Conservation (phyloP, 257 asterid species). For the Lycium barbarum region DNA sequence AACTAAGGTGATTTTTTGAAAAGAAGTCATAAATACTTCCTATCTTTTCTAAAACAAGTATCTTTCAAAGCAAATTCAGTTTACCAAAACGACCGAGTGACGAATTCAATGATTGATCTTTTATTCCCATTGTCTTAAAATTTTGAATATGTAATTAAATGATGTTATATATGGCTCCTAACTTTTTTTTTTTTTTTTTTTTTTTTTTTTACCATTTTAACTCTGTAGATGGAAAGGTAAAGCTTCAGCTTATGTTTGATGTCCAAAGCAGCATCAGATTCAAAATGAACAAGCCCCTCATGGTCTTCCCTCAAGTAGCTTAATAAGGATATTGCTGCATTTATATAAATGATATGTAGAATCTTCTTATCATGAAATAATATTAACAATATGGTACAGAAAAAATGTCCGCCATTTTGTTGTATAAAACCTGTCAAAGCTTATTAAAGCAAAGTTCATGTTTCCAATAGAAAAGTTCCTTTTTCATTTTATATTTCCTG, state of each 20-base stretch:
- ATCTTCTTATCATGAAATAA: constrained; percentile 21
- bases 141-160: accelerated
- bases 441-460: constrained; percentile 11
- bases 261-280: constrained; percentile 15
- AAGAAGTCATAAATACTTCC: neutral
- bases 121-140: neutral
- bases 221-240: constrained; percentile 5
- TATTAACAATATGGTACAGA: neutral
- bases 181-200: too few relatives aligned
- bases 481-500: constrained; percentile 4
- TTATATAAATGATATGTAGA: too few relatives aligned
- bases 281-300: constrained; percentile 6
- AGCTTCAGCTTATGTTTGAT: neutral
- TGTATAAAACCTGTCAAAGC: neutral
- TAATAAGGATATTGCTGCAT: neutral
- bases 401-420: neutral
- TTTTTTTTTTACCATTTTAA: neutral
- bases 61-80: neutral
- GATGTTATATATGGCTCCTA: too few relatives aligned
- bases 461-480: too few relatives aligned
- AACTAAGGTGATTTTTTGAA: too few relatives aligned
- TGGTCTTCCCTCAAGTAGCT: too few relatives aligned
- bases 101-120: neutral
- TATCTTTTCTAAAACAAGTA: neutral
- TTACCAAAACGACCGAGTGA: neutral